Conservation (phyloP, 2,329 filamentous ascomycete genomes). For the Fusarium scirpi region DNA sequence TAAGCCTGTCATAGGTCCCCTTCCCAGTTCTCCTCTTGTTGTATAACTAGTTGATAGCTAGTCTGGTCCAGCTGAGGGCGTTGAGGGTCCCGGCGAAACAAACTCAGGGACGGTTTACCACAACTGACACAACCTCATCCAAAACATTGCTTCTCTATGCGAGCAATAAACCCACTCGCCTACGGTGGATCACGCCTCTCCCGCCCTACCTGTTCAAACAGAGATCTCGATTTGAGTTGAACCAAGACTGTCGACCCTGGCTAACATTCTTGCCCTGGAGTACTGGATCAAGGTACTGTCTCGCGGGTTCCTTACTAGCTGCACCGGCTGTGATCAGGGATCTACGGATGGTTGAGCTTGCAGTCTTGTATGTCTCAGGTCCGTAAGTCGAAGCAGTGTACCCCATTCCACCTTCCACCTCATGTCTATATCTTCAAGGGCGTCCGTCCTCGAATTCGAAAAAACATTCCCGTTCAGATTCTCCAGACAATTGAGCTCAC, state of each 20-base stretch:
- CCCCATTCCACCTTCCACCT: conserved; percentile 56
- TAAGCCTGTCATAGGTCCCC: conserved; percentile 18
- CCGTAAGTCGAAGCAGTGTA: conserved; percentile 49
- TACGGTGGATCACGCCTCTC: conserved; percentile 47
- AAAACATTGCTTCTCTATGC: conserved; percentile 43
- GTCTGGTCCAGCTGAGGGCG: conserved; percentile 29
- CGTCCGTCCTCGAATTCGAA: conserved; percentile 51
- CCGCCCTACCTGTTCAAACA: conserved; percentile 42
- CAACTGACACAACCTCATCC: conserved; percentile 39
- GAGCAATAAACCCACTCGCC: conserved; percentile 43
- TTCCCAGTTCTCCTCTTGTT: conserved; percentile 7
- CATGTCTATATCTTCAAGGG: conserved; percentile 57
- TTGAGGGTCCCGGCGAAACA: conserved; percentile 40
- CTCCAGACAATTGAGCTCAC: conserved; percentile 33
- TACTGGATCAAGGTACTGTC: conserved; percentile 47
- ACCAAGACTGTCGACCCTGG: conserved; percentile 39
- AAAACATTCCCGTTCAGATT: conserved; percentile 53
- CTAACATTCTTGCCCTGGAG: conserved; percentile 51
- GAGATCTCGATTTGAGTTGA: conserved; percentile 46
- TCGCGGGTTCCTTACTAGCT: conserved; percentile 51
- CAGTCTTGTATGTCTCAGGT: conserved; percentile 52
- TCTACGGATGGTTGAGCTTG: conserved; percentile 51
- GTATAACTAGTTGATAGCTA: conserved; percentile 38
- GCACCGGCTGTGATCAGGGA: conserved; percentile 48
- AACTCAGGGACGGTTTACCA: conserved; percentile 34